Base-by-base conservation (phyloP, 2,329 filamentous ascomycete species). In the Colletotrichum lini region DNA sequence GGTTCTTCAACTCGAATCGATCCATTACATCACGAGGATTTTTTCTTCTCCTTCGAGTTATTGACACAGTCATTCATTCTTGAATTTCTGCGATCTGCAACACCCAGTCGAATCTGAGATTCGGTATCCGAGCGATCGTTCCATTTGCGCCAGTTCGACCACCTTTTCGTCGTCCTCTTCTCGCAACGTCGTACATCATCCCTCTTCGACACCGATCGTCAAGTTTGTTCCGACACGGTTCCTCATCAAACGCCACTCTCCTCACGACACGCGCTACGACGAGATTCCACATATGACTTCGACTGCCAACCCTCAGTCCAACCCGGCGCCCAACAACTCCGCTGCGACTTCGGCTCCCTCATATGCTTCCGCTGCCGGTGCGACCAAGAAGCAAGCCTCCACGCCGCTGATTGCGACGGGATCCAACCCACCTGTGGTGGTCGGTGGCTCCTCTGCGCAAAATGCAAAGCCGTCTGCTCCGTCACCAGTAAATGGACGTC, bases 401-500 rank as follows among this genome's bases (percentile, higher is more conserved):
- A 87, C 88, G 82, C 88, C 89, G 80, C 80, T 89, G 82, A 86
- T 89, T 81, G 88, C 88, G 82, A 86, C 88, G 80, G 87, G 88
- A 80, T 87, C 89, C 75, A 84, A 84, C 76, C 86, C 88, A 73
- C 80, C 85, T 67, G 84, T 88, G 80, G 88, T 88, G 80, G 85
- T 88, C 79, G 87, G 86, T 79, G 86, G 86, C 72, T 84, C 87
- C 77, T 80, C 80, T 79, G 81, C 84, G 74, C 80, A 86, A 75
- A 84, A 89, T 88, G 89, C 87, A 76, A 91, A 91, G 80, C 83
- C 89, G 81, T 87, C 89, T 80, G 90, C 92, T 78, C 89, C 90
- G 78, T 91, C 94, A 86, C 90, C 93, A 82, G 90, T 97, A 89
- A 98, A 97, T 89, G 94, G 94, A 88, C 93, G 93, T 84, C 86